phyloP scores from a whole-genome alignment of 2,329 filamentous ascomycete genomes.

The Nakataea oryzae region DNA sequence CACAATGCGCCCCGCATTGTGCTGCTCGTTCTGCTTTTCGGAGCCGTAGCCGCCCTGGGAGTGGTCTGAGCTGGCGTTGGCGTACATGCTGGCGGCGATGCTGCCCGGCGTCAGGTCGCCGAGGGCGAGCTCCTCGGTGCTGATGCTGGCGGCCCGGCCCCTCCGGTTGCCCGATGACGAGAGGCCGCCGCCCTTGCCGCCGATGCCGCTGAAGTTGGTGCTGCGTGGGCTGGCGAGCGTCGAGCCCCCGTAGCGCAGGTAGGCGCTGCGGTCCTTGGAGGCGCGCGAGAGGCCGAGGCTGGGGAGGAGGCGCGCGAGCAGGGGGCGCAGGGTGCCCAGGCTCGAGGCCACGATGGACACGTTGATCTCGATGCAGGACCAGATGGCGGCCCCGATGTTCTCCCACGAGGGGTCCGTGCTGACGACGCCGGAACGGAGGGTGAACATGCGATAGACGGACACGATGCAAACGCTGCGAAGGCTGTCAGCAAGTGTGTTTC shows the following conservation, averaged over 20 bases:
- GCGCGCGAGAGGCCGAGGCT: slow-evolving; percentile 1
- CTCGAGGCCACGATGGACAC: slow-evolving; percentile 17
- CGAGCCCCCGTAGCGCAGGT: slow-evolving; percentile 10
- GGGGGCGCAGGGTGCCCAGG: slow-evolving; percentile 18
- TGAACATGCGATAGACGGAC: slow-evolving; percentile 20
- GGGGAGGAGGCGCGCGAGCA: slow-evolving; percentile 15
- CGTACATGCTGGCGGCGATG: neutral
- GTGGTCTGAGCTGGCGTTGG: neutral
- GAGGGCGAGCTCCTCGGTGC: slow-evolving; percentile 16
- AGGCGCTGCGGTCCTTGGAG: slow-evolving; percentile 8
- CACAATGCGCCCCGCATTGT: neutral
- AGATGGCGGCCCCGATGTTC: slow-evolving; percentile 18
- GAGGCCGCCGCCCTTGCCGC: slow-evolving; percentile 4
- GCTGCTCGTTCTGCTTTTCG: neutral
- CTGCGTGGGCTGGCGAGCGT: neutral
- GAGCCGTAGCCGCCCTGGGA: no score
- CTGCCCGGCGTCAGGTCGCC: slow-evolving; percentile 6
- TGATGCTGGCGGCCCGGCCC: slow-evolving; percentile 7
- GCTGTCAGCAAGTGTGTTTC: no score
- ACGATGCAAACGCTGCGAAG: slow-evolving; percentile 19
- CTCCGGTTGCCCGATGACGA: neutral
- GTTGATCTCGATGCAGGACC: slow-evolving; percentile 20
- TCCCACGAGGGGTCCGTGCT: slow-evolving; percentile 19
- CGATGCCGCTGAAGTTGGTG: slow-evolving; percentile 7
- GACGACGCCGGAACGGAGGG: slow-evolving; percentile 15